These are phyloP conservation scores for Fusarium napiforme DNA, from an alignment of 2,329 filamentous ascomycete genomes.

Conservation along the genomic window DNA sequence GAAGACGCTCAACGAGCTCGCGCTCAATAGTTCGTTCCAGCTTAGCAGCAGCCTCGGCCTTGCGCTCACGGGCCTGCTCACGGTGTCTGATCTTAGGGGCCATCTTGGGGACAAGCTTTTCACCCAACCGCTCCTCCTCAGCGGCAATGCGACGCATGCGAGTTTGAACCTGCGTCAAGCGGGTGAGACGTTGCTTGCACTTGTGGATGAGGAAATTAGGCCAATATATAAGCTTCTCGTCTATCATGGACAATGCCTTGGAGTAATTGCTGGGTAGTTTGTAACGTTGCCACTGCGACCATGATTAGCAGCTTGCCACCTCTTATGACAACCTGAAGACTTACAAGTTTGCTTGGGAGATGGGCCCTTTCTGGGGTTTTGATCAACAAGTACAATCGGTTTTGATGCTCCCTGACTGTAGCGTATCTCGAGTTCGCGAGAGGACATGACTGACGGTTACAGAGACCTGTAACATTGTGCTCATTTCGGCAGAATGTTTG, in stretches of 20 bases:
- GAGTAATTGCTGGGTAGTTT: constrained; percentile 85
- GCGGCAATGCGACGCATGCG: constrained; percentile 81
- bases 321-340: not conserved
- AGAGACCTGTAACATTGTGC: constrained; percentile 86
- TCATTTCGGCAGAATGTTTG: constrained; percentile 97
- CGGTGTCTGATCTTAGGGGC: constrained; percentile 88
- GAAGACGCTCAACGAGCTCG: constrained; percentile 89
- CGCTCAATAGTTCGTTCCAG: constrained; percentile 95
- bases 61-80: constrained; percentile 80
- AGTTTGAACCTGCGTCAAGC: constrained; percentile 91
- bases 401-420: not conserved
- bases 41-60: constrained; percentile 86
- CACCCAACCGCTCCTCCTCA: constrained; percentile 89
- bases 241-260: constrained; percentile 70
- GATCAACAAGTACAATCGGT: not conserved
- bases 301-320: not conserved
- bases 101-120: constrained; percentile 86
- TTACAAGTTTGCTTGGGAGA: not conserved
- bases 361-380: not conserved
- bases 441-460: constrained; percentile 88
- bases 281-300: not conserved
- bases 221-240: constrained; percentile 77
- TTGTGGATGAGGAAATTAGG: constrained; percentile 94
- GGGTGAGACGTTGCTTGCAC: constrained; percentile 94
- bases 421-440: constrained; percentile 76